Percentiles rank a stretch among this genome's conserved stretches.
These are phyloP conservation scores for Neoascochyta sp. DNA, from an alignment of 2,329 filamentous ascomycete genomes.

Conservation along the genomic window DNA sequence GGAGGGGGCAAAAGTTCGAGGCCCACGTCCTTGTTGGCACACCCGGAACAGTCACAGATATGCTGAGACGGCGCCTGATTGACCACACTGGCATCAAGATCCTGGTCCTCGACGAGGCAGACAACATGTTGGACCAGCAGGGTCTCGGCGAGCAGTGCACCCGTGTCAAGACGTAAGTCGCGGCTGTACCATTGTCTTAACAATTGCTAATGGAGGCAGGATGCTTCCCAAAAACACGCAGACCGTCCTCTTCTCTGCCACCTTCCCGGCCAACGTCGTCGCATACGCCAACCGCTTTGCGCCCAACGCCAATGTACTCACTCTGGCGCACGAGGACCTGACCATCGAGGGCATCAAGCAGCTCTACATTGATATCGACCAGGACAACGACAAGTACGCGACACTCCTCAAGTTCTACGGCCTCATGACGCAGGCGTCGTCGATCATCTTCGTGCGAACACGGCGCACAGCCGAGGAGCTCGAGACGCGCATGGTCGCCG, in stretches of 20 bases:
- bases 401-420: slow-evolving; percentile 91
- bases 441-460: slow-evolving; percentile 96
- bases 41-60: slow-evolving; percentile 86
- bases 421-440: slow-evolving; percentile 92
- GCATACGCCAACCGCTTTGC: slow-evolving; percentile 81
- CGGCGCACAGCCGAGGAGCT: slow-evolving; percentile 83
- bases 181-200: no score
- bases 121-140: slow-evolving; percentile 97
- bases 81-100: slow-evolving; percentile 70
- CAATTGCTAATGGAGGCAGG: no score
- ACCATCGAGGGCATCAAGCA: slow-evolving; percentile 97
- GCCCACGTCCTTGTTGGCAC: slow-evolving; percentile 87
- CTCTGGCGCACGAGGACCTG: slow-evolving; percentile 82
- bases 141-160: slow-evolving; percentile 93
- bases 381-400: slow-evolving; percentile 78
- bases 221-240: slow-evolving; percentile 73
- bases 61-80: slow-evolving; percentile 73
- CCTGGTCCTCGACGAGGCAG: slow-evolving; percentile 91
- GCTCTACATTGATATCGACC: slow-evolving; percentile 90
- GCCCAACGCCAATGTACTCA: slow-evolving; percentile 80
- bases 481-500: slow-evolving; percentile 75
- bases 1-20: slow-evolving; percentile 64
- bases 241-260: slow-evolving; percentile 92
- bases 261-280: slow-evolving; percentile 82
- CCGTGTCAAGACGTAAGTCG: slow-evolving; percentile 75